A percentile compares a stretch with the other conserved stretches of the same genome.
These are phyloP conservation scores for Neurospora sp. DNA, from an alignment of 495 filamentous ascomycete species.

Conservation along the genomic window DNA sequence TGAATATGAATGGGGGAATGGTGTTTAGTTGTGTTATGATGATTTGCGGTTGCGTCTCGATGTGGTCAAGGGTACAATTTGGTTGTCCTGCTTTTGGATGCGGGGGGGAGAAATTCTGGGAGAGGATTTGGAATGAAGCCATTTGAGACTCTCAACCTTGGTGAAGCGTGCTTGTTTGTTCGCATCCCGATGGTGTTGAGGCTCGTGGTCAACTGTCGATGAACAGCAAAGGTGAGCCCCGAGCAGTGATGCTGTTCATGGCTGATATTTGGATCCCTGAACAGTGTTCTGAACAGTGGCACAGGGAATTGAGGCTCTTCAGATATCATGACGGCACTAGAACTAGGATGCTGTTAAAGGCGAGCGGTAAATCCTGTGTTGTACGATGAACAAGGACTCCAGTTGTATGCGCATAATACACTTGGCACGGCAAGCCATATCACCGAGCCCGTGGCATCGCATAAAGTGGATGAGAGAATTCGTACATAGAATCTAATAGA, in stretches of 20 bases:
- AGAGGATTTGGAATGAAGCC: not conserved
- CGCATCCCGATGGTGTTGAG: not conserved
- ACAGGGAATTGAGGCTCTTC: not conserved
- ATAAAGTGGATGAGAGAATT: not conserved
- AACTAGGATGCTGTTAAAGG: not conserved
- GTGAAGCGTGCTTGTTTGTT: not conserved
- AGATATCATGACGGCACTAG: not conserved
- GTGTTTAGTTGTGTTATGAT: not conserved
- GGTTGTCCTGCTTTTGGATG: not conserved
- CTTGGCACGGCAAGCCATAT: not conserved
- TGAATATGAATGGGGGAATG: not conserved
- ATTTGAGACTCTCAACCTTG: not conserved
- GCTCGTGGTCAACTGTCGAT: not conserved
- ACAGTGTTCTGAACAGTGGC: not conserved
- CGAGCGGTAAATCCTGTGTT: not conserved
- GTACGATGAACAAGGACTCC: not conserved
- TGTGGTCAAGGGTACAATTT: not conserved
- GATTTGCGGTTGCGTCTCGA: not conserved
- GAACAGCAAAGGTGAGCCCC: not conserved
- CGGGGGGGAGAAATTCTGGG: not conserved
- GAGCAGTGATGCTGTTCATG: not conserved
- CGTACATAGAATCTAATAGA: accelerated
- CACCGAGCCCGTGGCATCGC: not conserved
- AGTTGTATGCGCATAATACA: not conserved
- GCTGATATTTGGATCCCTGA: not conserved